These are phyloP conservation scores for Metschnikowia colocasiae DNA, from an alignment of 805 yeast species.

Conservation along the genomic window DNA sequence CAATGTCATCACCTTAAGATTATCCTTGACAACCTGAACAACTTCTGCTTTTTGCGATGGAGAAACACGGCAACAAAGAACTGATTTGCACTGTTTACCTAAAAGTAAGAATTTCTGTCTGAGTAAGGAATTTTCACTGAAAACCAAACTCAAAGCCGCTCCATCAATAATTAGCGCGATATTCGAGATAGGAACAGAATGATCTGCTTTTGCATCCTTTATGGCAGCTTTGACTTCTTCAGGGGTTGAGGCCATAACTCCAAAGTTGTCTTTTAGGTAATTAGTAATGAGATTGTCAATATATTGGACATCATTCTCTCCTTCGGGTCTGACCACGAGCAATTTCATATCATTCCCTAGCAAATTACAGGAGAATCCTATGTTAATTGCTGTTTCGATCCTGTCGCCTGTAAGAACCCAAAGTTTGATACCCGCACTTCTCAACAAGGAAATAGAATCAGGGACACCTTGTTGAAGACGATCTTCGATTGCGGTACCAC, in stretches of 20 bases:
- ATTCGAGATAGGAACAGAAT: conserved; percentile 63
- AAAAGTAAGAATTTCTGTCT: conserved; percentile 56
- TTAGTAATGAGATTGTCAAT: conserved; percentile 41
- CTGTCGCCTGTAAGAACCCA: conserved; percentile 86
- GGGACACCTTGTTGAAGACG: conserved; percentile 77
- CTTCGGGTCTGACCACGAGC: conserved; percentile 54
- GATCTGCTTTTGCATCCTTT: conserved; percentile 50
- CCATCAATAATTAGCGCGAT: conserved; percentile 78
- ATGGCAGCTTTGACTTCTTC: conserved; percentile 43
- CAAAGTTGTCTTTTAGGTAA: conserved; percentile 48
- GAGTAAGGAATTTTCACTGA: conserved; percentile 34
- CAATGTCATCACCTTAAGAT: conserved; percentile 74
- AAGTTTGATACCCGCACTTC: conserved; percentile 70
- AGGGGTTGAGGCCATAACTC: conserved; percentile 47
- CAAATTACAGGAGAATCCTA: conserved; percentile 75
- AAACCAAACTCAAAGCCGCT: conserved; percentile 58
- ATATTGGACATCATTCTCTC: conserved; percentile 29
- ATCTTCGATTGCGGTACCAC: conserved; percentile 83
- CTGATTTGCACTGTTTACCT: conserved; percentile 79
- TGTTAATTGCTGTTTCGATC: conserved; percentile 79
- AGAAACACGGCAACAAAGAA: conserved; percentile 81
- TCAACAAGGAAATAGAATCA: conserved; percentile 60
- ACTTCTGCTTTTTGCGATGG: conserved; percentile 88
- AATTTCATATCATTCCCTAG: conserved; percentile 66
- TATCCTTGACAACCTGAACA: conserved; percentile 70